Conservation (phyloP, 2,329 filamentous ascomycete species). For the Pezizomycotina sp. region DNA sequence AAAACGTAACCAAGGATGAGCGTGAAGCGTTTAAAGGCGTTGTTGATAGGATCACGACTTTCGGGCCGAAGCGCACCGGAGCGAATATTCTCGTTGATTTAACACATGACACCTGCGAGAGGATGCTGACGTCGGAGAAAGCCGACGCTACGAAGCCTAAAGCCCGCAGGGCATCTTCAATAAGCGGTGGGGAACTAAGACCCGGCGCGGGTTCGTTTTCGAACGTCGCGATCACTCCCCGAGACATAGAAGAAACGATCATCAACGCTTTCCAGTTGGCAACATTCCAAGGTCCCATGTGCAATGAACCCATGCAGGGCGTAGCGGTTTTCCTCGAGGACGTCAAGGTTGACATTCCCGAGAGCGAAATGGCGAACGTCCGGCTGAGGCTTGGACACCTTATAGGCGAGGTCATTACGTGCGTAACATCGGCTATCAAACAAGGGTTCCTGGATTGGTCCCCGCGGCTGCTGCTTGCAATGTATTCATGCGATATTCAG, state of each 20-base stretch:
- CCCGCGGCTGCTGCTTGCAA: slow-evolving; percentile 82
- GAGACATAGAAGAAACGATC: slow-evolving; percentile 76
- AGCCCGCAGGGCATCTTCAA: too few relatives aligned
- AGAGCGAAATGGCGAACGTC: slow-evolving; percentile 35
- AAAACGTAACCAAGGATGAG: slow-evolving; percentile 50
- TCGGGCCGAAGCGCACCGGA: slow-evolving; percentile 69
- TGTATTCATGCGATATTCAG: slow-evolving; percentile 97
- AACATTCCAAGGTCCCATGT: slow-evolving; percentile 74
- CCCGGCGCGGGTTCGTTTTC: slow-evolving; percentile 1
- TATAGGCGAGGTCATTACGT: slow-evolving; percentile 85
- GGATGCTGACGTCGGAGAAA: slow-evolving; percentile 16
- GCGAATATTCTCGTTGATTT: slow-evolving; percentile 81
- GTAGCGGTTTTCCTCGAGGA: slow-evolving; percentile 82
- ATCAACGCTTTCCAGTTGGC: slow-evolving; percentile 87
- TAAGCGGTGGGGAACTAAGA: too few relatives aligned
- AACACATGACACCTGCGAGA: slow-evolving; percentile 52
- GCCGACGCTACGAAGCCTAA: too few relatives aligned
- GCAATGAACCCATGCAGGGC: slow-evolving; percentile 83
- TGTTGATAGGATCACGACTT: slow-evolving; percentile 70
- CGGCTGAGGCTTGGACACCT: slow-evolving; percentile 58
- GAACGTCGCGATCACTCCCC: slow-evolving; percentile 28
- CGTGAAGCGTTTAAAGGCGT: slow-evolving; percentile 61
- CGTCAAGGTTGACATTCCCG: slow-evolving; percentile 44
- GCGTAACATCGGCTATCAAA: slow-evolving; percentile 66
- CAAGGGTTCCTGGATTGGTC: slow-evolving; percentile 90